Conservation (phyloP, 1,284 basidiomycete species). For the Marasmius tenuissimus region DNA sequence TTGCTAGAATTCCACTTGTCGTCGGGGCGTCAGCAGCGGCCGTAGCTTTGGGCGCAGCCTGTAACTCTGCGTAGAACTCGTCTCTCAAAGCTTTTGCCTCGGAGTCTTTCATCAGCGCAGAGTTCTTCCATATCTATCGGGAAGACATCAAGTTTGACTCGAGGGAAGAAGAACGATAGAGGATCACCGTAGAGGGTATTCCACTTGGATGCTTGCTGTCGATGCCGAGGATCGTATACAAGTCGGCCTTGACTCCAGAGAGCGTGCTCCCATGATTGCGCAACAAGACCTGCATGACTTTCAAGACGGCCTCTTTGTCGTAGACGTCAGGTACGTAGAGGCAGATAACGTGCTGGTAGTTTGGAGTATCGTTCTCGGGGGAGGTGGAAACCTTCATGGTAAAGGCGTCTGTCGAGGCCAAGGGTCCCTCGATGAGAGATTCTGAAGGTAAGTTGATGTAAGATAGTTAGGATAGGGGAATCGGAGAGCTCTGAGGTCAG, state of each 20-base stretch:
- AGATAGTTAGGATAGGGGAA: background rate
- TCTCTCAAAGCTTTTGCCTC: conserved; percentile 69
- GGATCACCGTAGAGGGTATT: conserved; percentile 59
- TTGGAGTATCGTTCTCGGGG: conserved; percentile 44
- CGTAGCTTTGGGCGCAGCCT: conserved; percentile 16
- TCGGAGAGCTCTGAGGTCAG: conserved; percentile 1
- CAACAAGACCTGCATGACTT: conserved; percentile 70
- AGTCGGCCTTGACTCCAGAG: conserved; percentile 67
- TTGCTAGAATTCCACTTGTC: background rate
- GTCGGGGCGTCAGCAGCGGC: background rate
- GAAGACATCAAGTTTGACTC: background rate
- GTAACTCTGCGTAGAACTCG: conserved; percentile 45
- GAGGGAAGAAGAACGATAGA: too few relatives aligned
- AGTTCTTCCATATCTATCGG: conserved; percentile 64
- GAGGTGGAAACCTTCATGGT: conserved; percentile 66
- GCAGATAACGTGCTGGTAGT: conserved; percentile 64
- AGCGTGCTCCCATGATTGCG: conserved; percentile 62
- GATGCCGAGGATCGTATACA: conserved; percentile 65
- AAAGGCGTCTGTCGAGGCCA: conserved; percentile 53
- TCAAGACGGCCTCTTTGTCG: conserved; percentile 50
- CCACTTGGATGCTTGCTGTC: conserved; percentile 76
- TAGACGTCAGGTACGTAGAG: conserved; percentile 73
- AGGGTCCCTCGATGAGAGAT: conserved; percentile 61
- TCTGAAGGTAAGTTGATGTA: conserved; percentile 29
- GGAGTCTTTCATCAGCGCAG: conserved; percentile 52